A percentile compares a stretch with the other conserved stretches of the same genome.
phyloP scores from a whole-genome alignment of 345 rosid genomes.

The Arabidopsis thaliana region TAIR10.1 NC_003076.8:23761501-23762000 shows the following conservation, averaged over 20 bases:
- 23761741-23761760: conserved; percentile 21
- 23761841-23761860: not conserved
- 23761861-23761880: conserved; percentile 39
- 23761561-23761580: conserved; percentile 41
- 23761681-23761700: conserved; percentile 65
- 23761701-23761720: conserved; percentile 51
- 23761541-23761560: conserved; percentile 34
- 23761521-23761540: conserved; percentile 53
- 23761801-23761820: conserved; percentile 52
- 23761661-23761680: conserved; percentile 23
- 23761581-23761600: conserved; percentile 44
- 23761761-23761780: conserved; percentile 44
- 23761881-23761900: conserved; percentile 47
- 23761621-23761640: conserved; percentile 64
- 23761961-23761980: not conserved
- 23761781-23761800: conserved; percentile 42
- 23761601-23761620: conserved; percentile 36
- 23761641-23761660: not conserved
- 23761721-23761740: conserved; percentile 46
- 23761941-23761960: not conserved
- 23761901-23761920: conserved; percentile 47
- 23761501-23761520: conserved; percentile 44
- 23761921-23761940: conserved; percentile 1
- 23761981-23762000: not conserved
- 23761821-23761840: conserved; percentile 35